Evolutionary conservation across 768 basidiomycete genomes (phyloP), one percentile per base, ranked within the genome.

Genomic region (Nidularia pulvinata): DNA sequence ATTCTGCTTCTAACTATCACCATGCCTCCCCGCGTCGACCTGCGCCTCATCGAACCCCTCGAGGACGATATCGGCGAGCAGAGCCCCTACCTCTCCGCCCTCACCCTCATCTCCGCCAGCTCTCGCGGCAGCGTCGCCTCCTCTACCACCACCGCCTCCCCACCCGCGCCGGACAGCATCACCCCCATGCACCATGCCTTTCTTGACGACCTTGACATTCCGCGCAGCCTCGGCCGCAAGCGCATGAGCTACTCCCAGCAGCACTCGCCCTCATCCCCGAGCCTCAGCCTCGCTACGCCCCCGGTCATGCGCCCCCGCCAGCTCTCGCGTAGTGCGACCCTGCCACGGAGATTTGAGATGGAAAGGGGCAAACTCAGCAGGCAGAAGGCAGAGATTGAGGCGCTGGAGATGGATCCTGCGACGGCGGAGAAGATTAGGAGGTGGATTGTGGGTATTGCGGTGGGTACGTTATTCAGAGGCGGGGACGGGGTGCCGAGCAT

Each of bases 371-470:
- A 64, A 22, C 62, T 64, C 37, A 65, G 59, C 51, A 64, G 69
- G 34, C 66, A 7, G n/a, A 39, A 64, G 43, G 63, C 66, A 7
- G 76, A 78, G 47, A 54, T 74, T 4, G 63, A 72, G 46, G 69
- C 73, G 7, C 70, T 88, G 10, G 65, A 73, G 5, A 75, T 89
- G 37, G 73, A 83, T 16, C 60, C 66, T 2, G 76, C 75, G 32
- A 80, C 77, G 16, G 55, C 83, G 11, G 61, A 60, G 32, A 80
- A 71, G 50, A 74, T 93, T 65, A 75, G 79, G 25, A 68, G 83
- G 51, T 93, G 91, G 91, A 81, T 85, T 1, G 65, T 88, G 52
- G 77, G 85, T 13, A 76, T 92, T 47, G 83, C 78, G 45, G 74
- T 91, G 50, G 90, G 88, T 80, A 64, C 58, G 77, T 68, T 33